These are phyloP conservation scores for Candolleomyces efflorescens DNA, from an alignment of 768 basidiomycete species.

Conservation along the genomic window DNA sequence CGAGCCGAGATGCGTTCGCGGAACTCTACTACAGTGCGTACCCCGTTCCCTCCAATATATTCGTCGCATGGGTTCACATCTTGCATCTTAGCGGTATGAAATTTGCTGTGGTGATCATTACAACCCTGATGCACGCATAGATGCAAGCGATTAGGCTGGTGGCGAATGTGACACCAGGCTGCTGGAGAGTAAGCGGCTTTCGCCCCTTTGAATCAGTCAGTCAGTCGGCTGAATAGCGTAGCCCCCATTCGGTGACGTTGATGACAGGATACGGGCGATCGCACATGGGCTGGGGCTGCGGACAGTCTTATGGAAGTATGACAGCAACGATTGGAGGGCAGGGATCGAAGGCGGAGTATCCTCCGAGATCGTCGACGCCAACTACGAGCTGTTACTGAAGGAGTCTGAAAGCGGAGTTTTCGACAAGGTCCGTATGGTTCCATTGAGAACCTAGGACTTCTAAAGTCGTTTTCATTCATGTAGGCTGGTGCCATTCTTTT, in stretches of 20 bases:
- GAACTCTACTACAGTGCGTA: slow-evolving; percentile 70
- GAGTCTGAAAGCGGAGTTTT: slow-evolving; percentile 41
- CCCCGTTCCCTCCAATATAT: neutral
- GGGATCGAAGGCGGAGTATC: slow-evolving; percentile 40
- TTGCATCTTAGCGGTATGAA: slow-evolving; percentile 16
- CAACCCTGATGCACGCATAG: slow-evolving; percentile 18
- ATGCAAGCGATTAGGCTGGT: slow-evolving; percentile 53
- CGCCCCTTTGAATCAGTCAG: neutral
- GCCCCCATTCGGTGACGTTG: slow-evolving; percentile 67
- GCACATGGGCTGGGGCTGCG: slow-evolving; percentile 61
- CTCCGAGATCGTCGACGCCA: slow-evolving; percentile 35
- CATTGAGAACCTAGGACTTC: neutral
- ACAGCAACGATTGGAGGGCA: slow-evolving; percentile 72
- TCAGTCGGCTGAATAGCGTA: slow-evolving; percentile 12
- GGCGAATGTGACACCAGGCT: slow-evolving; percentile 52
- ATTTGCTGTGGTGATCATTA: neutral
- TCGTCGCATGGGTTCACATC: neutral
- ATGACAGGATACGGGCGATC: slow-evolving; percentile 73
- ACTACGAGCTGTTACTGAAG: slow-evolving; percentile 52
- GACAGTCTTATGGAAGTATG: slow-evolving; percentile 71
- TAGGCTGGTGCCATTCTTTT: slow-evolving; percentile 50
- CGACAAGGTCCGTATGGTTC: slow-evolving; percentile 19
- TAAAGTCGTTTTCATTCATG: neutral
- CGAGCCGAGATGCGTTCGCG: slow-evolving; percentile 66
- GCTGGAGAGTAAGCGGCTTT: slow-evolving; percentile 45